Evolutionary conservation across 805 yeast genomes (phyloP).

Genomic region (Metschnikowia picachoensis): DNA sequence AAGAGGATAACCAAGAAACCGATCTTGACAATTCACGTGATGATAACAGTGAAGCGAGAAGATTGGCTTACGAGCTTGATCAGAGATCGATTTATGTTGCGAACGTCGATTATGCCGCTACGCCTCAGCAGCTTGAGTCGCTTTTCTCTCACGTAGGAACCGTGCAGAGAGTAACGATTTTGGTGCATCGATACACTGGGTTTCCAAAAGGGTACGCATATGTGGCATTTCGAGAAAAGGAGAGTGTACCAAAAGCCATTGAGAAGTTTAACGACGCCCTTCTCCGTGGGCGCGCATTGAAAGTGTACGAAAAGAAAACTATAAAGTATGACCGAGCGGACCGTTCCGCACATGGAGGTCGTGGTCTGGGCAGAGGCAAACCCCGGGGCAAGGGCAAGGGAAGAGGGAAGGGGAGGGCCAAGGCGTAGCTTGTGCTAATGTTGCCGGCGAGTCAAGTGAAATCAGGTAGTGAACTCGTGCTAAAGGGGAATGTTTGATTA

Average conservation of each 20-base stretch:
- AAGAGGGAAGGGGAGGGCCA: constrained; percentile 22
- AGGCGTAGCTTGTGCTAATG: not conserved
- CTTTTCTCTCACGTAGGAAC: constrained; percentile 43
- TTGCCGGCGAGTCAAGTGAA: too few relatives aligned
- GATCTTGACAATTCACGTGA: too few relatives aligned
- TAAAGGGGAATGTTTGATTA: too few relatives aligned
- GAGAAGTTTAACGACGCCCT: constrained; percentile 35
- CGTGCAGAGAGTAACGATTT: constrained; percentile 50
- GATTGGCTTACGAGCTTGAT: constrained; percentile 35
- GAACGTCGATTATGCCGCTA: constrained; percentile 44
- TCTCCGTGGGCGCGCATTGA: constrained; percentile 45
- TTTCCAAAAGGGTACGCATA: constrained; percentile 60
- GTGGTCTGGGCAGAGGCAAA: constrained; percentile 19
- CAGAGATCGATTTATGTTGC: constrained; percentile 53
- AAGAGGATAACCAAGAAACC: too few relatives aligned
- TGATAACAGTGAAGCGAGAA: not conserved
- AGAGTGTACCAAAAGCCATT: constrained; percentile 46
- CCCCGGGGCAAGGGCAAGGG: constrained; percentile 22
- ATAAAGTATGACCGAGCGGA: constrained; percentile 20
- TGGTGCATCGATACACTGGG: constrained; percentile 44
- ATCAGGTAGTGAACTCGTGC: too few relatives aligned
- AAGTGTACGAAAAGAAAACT: constrained; percentile 50
- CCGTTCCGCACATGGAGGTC: constrained; percentile 36
- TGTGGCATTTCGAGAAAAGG: constrained; percentile 47
- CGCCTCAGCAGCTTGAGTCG: constrained; percentile 49